These are phyloP conservation scores for Phlyctochytrium arcticum DNA, from an alignment of 192 early-diverging fungal species.

Conservation along the genomic window DNA sequence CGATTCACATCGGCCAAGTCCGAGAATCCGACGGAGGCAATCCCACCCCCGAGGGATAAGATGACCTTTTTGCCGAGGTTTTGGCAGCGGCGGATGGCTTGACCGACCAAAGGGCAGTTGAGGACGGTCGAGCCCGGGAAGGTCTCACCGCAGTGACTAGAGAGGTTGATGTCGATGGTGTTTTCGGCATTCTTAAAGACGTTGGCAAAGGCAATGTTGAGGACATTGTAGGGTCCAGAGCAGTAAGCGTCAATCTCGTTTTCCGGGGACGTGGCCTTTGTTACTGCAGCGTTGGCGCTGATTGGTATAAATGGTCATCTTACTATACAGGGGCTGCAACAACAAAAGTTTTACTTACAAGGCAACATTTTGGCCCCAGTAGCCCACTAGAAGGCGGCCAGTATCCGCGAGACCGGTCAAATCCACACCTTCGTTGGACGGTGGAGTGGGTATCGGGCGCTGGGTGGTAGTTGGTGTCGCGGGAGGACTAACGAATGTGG, in stretches of 20 bases:
- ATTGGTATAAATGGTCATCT: too few relatives aligned
- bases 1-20: conserved; percentile 20
- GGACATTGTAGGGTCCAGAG: conserved; percentile 21
- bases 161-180: conserved; percentile 31
- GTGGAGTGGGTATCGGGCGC: neutral
- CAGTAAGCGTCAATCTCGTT: conserved; percentile 11
- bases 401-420: too few relatives aligned
- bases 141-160: conserved; percentile 17
- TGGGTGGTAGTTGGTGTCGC: neutral
- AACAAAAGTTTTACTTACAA: conserved; percentile 2
- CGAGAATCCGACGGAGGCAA: conserved; percentile 24
- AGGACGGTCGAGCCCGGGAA: conserved; percentile 7
- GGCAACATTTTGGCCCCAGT: conserved; percentile 12
- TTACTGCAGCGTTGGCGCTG: neutral
- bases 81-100: conserved; percentile 23
- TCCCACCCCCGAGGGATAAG: conserved; percentile 27
- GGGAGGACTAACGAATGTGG: too few relatives aligned
- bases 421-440: too few relatives aligned
- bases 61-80: conserved; percentile 19
- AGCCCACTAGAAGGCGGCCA: conserved; percentile 12
- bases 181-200: conserved; percentile 30
- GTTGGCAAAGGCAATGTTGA: conserved; percentile 28
- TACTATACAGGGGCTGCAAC: too few relatives aligned
- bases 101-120: conserved; percentile 16
- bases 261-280: neutral